These are phyloP conservation scores for Trametes versicolor DNA, from an alignment of 1,284 basidiomycete genomes.

Conservation along the genomic window DNA sequence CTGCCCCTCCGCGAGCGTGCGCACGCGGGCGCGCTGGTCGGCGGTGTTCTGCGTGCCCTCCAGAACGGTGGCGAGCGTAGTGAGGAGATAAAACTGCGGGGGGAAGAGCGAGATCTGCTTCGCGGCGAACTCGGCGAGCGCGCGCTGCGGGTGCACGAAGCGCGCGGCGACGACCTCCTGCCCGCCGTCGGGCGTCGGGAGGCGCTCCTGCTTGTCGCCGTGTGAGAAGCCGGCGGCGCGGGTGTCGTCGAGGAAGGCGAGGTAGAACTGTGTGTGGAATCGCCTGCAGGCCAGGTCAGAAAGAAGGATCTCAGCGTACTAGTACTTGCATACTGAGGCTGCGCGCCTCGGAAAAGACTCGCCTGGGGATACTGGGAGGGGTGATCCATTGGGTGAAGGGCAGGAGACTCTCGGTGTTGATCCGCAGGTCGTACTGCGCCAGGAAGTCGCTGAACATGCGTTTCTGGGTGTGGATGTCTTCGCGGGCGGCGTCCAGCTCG, in stretches of 20 bases:
- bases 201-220: conserved; percentile 60
- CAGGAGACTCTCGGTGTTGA: conserved; percentile 57
- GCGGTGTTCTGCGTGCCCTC: conserved; percentile 50
- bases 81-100: conserved; percentile 75
- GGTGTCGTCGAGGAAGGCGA: conserved; percentile 62
- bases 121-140: conserved; percentile 59
- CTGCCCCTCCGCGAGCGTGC: conserved; percentile 56
- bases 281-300: conserved; percentile 51
- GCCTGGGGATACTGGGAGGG: conserved; percentile 62
- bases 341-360: conserved; percentile 12
- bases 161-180: conserved; percentile 73
- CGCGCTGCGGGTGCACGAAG: conserved; percentile 63
- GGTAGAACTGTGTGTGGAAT: conserved; percentile 74
- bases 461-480: conserved; percentile 62
- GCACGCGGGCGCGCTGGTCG: conserved; percentile 56
- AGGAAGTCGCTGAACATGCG: conserved; percentile 64
- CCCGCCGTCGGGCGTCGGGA: conserved; percentile 74
- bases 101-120: conserved; percentile 70
- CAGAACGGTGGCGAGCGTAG: conserved; percentile 63
- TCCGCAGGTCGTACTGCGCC: conserved; percentile 50
- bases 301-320: too few species aligned
- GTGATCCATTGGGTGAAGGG: conserved; percentile 81
- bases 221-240: conserved; percentile 58
- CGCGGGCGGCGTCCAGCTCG: conserved; percentile 62
- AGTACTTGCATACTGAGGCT: too few species aligned